Evolutionary conservation across 129 eudicot genomes (phyloP).

Genomic region (Helianthus annuus): HanXRQr2.0-SUNRISE NC_035449.2:24123789-24124288

Average conservation of each 20-base stretch:
- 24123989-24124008: neutral
- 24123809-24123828: neutral
- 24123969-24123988: neutral
- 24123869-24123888: too few species aligned
- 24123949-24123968: neutral
- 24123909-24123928: neutral
- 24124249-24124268: constrained; percentile 37
- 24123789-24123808: neutral
- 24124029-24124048: neutral
- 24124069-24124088: neutral
- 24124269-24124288: constrained; percentile 57
- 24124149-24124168: constrained; percentile 1
- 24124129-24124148: constrained; percentile 6
- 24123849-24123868: neutral
- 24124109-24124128: neutral
- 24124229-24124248: constrained; percentile 26
- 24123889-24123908: neutral
- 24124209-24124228: constrained; percentile 34
- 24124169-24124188: constrained; percentile 28
- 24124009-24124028: neutral
- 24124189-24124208: constrained; percentile 49
- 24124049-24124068: neutral
- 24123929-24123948: neutral
- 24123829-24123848: neutral
- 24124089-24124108: neutral